Conservation (phyloP, 2,329 filamentous ascomycete genomes). For the Geosmithia putterillii region DNA sequence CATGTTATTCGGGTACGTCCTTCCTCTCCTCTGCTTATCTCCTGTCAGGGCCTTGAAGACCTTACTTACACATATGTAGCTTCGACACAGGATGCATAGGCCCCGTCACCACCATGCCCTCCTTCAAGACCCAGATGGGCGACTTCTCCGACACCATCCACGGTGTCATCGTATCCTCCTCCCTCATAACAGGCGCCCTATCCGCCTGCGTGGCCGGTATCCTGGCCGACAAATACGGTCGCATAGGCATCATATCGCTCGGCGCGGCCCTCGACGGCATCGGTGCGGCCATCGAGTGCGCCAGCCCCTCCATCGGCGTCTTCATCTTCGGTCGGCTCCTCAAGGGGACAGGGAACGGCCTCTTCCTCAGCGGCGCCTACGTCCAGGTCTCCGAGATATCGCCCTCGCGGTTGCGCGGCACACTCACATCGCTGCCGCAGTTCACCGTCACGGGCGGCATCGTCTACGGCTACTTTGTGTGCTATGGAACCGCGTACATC, state of each 20-base stretch:
- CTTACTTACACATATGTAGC: neutral
- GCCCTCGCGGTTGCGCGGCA: slow-evolving; percentile 34
- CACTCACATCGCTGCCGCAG: slow-evolving; percentile 38
- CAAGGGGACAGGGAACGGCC: slow-evolving; percentile 45
- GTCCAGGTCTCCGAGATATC: slow-evolving; percentile 53
- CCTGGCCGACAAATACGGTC: slow-evolving; percentile 37
- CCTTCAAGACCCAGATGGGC: slow-evolving; percentile 24
- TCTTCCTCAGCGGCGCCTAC: slow-evolving; percentile 42
- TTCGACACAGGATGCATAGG: slow-evolving; percentile 21
- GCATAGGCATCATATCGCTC: slow-evolving; percentile 18
- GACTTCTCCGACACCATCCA: slow-evolving; percentile 36
- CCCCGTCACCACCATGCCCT: slow-evolving; percentile 17
- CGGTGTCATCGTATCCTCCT: slow-evolving; percentile 46
- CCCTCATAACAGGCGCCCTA: slow-evolving; percentile 43
- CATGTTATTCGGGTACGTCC: too few relatives aligned
- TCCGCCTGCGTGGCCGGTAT: slow-evolving; percentile 45
- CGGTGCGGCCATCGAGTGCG: slow-evolving; percentile 39
- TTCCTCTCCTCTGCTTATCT: too few relatives aligned
- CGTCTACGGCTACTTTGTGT: slow-evolving; percentile 44
- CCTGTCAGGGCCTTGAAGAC: too few relatives aligned
- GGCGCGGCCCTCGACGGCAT: slow-evolving; percentile 38
- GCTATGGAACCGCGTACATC: slow-evolving; percentile 39
- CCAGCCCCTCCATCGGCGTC: slow-evolving; percentile 31
- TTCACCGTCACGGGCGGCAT: slow-evolving; percentile 37
- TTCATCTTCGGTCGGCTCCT: slow-evolving; percentile 42